phyloP scores from a whole-genome alignment of 345 rosid species.

The Eucalyptus pauciflora region DNA sequence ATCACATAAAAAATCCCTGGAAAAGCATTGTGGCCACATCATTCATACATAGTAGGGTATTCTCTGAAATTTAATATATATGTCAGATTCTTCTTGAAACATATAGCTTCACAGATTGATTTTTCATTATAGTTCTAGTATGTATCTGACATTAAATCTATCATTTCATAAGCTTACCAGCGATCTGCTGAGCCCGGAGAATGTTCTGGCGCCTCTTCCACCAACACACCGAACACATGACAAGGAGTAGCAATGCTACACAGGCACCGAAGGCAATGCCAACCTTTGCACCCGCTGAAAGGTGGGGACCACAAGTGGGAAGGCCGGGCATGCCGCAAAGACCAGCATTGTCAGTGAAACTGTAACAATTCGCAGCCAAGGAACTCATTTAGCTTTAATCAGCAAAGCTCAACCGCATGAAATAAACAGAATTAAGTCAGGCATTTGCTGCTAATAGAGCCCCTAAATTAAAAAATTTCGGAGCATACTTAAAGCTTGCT shows the following conservation, averaged over 20 bases:
- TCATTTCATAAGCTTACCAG: constrained; percentile 36
- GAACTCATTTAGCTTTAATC: neutral
- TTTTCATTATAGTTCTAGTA: neutral
- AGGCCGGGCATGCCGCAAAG: constrained; percentile 98
- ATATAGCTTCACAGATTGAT: neutral
- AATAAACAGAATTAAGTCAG: neutral
- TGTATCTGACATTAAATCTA: neutral
- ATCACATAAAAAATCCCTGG: neutral
- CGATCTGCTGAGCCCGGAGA: constrained; percentile 73
- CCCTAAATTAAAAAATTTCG: neutral
- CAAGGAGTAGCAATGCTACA: constrained; percentile 38
- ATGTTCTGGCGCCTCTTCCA: constrained; percentile 92
- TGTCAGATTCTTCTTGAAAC: neutral
- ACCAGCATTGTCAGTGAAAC: constrained; percentile 92
- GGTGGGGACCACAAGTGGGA: constrained; percentile 66
- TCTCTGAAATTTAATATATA: neutral
- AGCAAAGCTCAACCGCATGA: neutral
- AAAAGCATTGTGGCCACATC: neutral
- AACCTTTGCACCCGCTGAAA: constrained; percentile 69
- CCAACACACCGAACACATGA: constrained; percentile 53
- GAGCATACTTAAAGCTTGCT: constrained; percentile 87
- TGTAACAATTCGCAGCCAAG: constrained; percentile 12
- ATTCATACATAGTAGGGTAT: neutral
- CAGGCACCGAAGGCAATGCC: constrained; percentile 66
- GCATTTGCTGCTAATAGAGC: neutral